Evolutionary conservation across 2,329 filamentous ascomycete species (phyloP).

Genomic region (Pyricularia grisea): DNA sequence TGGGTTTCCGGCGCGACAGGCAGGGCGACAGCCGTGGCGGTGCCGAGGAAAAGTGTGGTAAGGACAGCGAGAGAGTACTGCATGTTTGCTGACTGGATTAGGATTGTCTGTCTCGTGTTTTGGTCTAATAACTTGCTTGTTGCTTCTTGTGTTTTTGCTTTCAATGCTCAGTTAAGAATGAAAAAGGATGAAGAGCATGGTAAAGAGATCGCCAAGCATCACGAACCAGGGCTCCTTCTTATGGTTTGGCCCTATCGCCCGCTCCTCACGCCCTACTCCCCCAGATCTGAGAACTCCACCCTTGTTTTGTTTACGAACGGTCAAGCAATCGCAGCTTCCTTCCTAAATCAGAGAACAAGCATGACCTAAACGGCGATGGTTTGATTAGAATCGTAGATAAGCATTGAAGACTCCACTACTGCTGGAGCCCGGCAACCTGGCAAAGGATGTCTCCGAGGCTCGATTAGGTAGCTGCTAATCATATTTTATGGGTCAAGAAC

Average conservation of each 20-base stretch:
- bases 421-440: not conserved
- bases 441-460: not conserved
- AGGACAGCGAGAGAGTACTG: not conserved
- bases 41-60: not conserved
- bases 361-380: not conserved
- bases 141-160: not conserved
- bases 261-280: not conserved
- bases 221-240: not conserved
- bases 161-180: not conserved
- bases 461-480: not conserved
- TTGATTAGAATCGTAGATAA: not conserved
- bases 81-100: not conserved
- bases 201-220: not conserved
- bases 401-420: not conserved
- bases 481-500: not conserved
- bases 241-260: not conserved
- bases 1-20: not conserved
- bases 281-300: not conserved
- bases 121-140: not conserved
- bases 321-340: not conserved
- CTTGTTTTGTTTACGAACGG: not conserved
- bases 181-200: not conserved
- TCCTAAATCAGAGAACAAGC: not conserved
- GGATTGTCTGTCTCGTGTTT: not conserved
- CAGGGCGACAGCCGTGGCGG: not conserved